A percentile compares a stretch with the other conserved stretches of the same genome.
These are phyloP conservation scores for Maudiozyma saulgeensis DNA, from an alignment of 805 yeast species.

Conservation along the genomic window DNA sequence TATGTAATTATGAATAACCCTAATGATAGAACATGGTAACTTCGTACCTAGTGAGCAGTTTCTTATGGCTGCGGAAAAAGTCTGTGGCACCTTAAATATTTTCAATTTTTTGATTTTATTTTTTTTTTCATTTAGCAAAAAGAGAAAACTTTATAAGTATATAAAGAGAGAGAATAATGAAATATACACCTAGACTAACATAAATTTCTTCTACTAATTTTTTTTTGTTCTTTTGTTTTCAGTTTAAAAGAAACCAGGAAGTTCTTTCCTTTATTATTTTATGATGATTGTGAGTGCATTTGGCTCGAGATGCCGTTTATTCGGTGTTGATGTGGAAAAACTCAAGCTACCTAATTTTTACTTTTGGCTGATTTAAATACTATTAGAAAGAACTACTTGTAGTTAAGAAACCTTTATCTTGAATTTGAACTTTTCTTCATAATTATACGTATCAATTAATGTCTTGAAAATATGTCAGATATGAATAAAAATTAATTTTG, in stretches of 20 bases:
- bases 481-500: too few relatives aligned
- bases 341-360: slow-evolving; percentile 83
- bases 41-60: background rate
- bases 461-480: background rate
- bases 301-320: slow-evolving; percentile 80
- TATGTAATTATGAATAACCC: background rate
- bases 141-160: background rate
- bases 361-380: slow-evolving; percentile 43
- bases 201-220: background rate
- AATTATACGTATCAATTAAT: background rate
- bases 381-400: slow-evolving; percentile 2
- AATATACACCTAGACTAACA: background rate
- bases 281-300: slow-evolving; percentile 98
- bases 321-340: slow-evolving; percentile 94
- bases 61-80: too few relatives aligned
- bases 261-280: slow-evolving; percentile 26
- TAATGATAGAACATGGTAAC: background rate
- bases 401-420: background rate
- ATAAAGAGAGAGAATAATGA: background rate
- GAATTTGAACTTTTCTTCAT: too few relatives aligned
- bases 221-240: background rate
- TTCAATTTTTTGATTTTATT: background rate
- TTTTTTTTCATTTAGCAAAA: background rate
- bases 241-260: slow-evolving; percentile 17
- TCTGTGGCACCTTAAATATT: too few relatives aligned